Evolutionary conservation across 352 stramenopile genomes (phyloP), one percentile per base, ranked within the genome.

Genomic region (Thalassiosira livingstoniorum): DNA sequence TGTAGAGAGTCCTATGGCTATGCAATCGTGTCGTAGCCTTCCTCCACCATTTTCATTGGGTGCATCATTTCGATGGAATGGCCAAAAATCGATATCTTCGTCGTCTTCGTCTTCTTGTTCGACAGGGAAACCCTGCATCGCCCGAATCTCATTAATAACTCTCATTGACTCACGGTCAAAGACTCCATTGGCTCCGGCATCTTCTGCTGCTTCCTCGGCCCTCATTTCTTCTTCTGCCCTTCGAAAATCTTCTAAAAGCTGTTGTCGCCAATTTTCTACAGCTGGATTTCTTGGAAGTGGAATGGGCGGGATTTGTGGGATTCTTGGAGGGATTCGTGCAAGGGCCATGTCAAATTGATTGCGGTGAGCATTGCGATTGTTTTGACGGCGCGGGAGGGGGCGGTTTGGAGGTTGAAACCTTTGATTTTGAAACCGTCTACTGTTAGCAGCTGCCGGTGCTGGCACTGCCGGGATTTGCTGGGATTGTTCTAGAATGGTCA

Each of bases 1-100:
- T 4, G 83, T 93, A 11, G 81, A 89, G 37, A 96, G 31, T 18
- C 93, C 93, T 55, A 96, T 85, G 0, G 91, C 93, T 4, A 96
- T 84, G 72, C 92, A 95, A 51, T 94, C 89, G 27, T 72, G 74
- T 37, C 61, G 58, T n/a, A 67, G 42, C 4, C n/a, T 11, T 53
- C 27, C 39, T 34, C 58, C 25, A 15, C 65, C 31, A 34, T 71
- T 2, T 1, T 25, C 32, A 15, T 47, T 15, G 32, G 64, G 43
- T 4, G 27, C 18, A 35, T 10, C 45, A 32, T 58, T 10, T 21
- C 21, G 25, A 11, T 25, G 31, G 32, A 21, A 32, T 2, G 23
- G 31, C 10, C 5, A 57, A 34, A 21, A 23, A 4, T 55, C 25
- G 5, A 71, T 34, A 43, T 54, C 45, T 13, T 76, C 21, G 27